A percentile compares a stretch with the other conserved stretches of the same genome.
phyloP scores from a whole-genome alignment of 345 rosid genomes.

The Limnanthes douglasii region DNA sequence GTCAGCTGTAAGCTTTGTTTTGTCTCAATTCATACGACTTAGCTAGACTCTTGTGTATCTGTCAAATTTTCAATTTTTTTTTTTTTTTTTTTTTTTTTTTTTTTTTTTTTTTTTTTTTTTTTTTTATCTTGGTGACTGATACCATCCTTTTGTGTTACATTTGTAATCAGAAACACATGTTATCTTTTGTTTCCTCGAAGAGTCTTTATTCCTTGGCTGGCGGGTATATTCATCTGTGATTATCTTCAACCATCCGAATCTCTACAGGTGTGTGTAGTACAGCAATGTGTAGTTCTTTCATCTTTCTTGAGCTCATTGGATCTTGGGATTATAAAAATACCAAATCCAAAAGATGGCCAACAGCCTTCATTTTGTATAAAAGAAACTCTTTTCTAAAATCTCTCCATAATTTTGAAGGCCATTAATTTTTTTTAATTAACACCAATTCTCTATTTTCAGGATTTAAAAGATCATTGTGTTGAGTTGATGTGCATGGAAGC shows the following conservation, averaged over 20 bases:
- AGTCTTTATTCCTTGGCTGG: conserved; percentile 80
- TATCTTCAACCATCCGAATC: conserved; percentile 65
- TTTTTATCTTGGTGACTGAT: conserved; percentile 5
- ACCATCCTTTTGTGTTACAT: conserved; percentile 4
- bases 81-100: too few relatives aligned
- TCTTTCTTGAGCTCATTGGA: background rate
- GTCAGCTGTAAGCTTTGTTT: conserved; percentile 7
- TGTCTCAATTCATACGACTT: background rate
- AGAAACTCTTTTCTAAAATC: too few relatives aligned
- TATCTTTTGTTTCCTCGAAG: conserved; percentile 55
- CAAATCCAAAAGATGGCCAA: too few relatives aligned
- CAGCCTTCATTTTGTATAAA: too few relatives aligned
- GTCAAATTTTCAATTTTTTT: too few relatives aligned
- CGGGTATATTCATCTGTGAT: conserved; percentile 46
- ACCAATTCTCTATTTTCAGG: conserved; percentile 20
- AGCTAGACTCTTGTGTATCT: too few relatives aligned
- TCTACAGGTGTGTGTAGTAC: conserved; percentile 39
- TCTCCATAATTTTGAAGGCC: too few relatives aligned
- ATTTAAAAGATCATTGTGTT: conserved; percentile 63
- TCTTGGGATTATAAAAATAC: too few relatives aligned
- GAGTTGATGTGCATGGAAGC: conserved; percentile 75
- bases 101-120: too few relatives aligned
- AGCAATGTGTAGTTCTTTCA: background rate
- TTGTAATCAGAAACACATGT: conserved; percentile 39
- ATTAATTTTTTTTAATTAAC: background rate